Base-by-base conservation (phyloP, 768 basidiomycete species). In the Boletus reticuloceps region DNA sequence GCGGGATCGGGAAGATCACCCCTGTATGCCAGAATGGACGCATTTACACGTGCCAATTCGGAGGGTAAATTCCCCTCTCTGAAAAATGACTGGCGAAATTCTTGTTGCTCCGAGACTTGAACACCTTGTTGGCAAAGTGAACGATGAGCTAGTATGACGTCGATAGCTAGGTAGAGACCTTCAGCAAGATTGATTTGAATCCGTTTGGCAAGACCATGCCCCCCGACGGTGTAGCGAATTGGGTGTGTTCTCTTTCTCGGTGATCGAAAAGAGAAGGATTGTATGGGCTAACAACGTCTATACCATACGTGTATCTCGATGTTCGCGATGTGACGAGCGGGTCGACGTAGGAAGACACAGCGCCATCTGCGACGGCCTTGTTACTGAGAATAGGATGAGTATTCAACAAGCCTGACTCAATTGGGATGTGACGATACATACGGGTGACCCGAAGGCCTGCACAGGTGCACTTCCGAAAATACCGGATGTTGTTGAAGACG, bases 311-410 rank as follows among this genome's bases (percentile, higher is more conserved):
- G 44, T 70, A 59, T 41, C 73, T 75, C 7, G 79, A 69, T 1
- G 80, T 69, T 27, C 80, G 74, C 13, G 70, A 69, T 0, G 72
- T 68, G 7, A 82, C 79, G 20, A 75, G 73, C 52, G 76, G 76
- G 42, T 82, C 77, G 4, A 82, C 48, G 37, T 68, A 70, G 55
- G 62, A 74, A 40, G 39, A 40, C 39, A 40, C 39, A 20, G 39
- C 39, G 19, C 39, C 39, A 20, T 40, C 39, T n/a, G 39, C 39
- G 39, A 40, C 39, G n/a, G 39, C 39, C 5, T 40, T 40, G 39
- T 20, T 20, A 20, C 39, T 40, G 39, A 13, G 8, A 19, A 20
- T 9, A 3, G 19, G 19, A 20, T 40, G 17, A 20, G 39, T 20
- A 2, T 19, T n/a, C 8, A 9, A n/a, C 19, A 40, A 20, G 5